Conservation (phyloP, 108 stramenopile genomes). For the Fistulifera solaris region DNA sequence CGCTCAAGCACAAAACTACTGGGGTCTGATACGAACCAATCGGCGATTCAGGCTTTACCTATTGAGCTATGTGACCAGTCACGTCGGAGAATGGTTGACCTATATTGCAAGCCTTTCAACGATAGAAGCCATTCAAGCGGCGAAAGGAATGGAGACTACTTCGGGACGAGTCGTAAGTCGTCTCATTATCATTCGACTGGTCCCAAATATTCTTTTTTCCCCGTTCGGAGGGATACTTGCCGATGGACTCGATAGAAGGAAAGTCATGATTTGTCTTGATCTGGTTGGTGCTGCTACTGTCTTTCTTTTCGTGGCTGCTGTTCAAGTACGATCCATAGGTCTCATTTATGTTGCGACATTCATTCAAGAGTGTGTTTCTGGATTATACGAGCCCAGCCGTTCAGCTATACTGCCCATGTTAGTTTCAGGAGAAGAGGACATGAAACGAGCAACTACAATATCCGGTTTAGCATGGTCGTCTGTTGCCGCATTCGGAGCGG, state of each 20-base stretch:
- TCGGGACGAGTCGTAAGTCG: slow-evolving; percentile 44
- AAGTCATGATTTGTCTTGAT: slow-evolving; percentile 44
- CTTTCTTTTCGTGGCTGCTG: slow-evolving; percentile 36
- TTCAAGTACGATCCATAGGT: slow-evolving; percentile 29
- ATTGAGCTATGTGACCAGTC: slow-evolving; percentile 38
- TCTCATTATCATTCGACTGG: slow-evolving; percentile 43
- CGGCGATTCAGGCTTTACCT: slow-evolving; percentile 38
- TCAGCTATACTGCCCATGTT: slow-evolving; percentile 47
- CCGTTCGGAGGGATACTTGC: slow-evolving; percentile 60
- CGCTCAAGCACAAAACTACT: slow-evolving; percentile 13
- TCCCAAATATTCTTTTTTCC: slow-evolving; percentile 48
- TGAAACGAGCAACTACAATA: slow-evolving; percentile 64
- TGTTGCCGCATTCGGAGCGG: slow-evolving; percentile 53
- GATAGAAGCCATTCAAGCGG: slow-evolving; percentile 18
- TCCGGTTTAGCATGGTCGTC: slow-evolving; percentile 41
- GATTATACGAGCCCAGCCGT: slow-evolving; percentile 52
- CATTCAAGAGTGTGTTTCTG: slow-evolving; percentile 36
- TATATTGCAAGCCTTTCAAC: slow-evolving; percentile 29
- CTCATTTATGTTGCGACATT: slow-evolving; percentile 43
- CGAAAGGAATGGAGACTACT: slow-evolving; percentile 7
- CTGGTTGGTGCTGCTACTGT: slow-evolving; percentile 31
- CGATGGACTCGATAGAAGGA: slow-evolving; percentile 52
- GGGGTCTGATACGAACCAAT: slow-evolving; percentile 23
- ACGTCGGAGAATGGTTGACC: slow-evolving; percentile 58
- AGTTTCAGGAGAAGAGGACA: slow-evolving; percentile 28